Conservation (phyloP, 495 filamentous ascomycete genomes). For the Articulospora tetracladia region DNA sequence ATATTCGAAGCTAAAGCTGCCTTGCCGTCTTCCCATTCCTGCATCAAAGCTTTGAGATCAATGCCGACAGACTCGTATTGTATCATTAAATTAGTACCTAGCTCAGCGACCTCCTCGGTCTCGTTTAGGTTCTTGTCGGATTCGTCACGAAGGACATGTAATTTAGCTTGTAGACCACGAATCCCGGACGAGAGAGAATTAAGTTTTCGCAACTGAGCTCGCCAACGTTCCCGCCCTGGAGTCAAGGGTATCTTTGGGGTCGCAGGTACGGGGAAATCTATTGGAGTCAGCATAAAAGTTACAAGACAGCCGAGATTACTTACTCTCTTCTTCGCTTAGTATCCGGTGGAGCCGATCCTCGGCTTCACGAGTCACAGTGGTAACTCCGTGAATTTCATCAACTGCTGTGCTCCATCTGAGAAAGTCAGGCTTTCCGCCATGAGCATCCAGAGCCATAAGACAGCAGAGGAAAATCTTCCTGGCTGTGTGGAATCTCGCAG, state of each 20-base stretch:
- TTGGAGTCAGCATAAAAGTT: background rate
- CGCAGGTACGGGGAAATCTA: conserved; percentile 35
- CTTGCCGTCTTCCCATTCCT: conserved; percentile 90
- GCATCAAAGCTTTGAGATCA: conserved; percentile 76
- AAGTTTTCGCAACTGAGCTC: conserved; percentile 79
- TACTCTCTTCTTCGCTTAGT: conserved; percentile 81
- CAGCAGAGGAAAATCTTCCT: conserved; percentile 83
- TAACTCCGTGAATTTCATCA: conserved; percentile 66
- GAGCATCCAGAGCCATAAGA: conserved; percentile 81
- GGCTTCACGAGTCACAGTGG: conserved; percentile 49
- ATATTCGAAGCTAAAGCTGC: conserved; percentile 69
- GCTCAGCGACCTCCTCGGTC: conserved; percentile 65
- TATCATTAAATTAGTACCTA: conserved; percentile 70
- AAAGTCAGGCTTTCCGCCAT: conserved; percentile 77
- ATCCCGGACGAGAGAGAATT: conserved; percentile 87
- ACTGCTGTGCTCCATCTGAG: conserved; percentile 73
- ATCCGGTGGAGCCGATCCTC: conserved; percentile 57
- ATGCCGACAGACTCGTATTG: conserved; percentile 94
- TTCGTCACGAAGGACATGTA: conserved; percentile 89
- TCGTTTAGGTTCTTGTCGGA: conserved; percentile 72
- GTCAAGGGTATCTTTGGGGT: conserved; percentile 68
- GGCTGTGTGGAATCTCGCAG: conserved; percentile 73
- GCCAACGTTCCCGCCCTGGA: conserved; percentile 72
- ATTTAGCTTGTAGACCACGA: conserved; percentile 87
- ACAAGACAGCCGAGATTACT: conserved; percentile 29